Conservation (phyloP, 139 green algal species). For the Micromonas commoda region DNA sequence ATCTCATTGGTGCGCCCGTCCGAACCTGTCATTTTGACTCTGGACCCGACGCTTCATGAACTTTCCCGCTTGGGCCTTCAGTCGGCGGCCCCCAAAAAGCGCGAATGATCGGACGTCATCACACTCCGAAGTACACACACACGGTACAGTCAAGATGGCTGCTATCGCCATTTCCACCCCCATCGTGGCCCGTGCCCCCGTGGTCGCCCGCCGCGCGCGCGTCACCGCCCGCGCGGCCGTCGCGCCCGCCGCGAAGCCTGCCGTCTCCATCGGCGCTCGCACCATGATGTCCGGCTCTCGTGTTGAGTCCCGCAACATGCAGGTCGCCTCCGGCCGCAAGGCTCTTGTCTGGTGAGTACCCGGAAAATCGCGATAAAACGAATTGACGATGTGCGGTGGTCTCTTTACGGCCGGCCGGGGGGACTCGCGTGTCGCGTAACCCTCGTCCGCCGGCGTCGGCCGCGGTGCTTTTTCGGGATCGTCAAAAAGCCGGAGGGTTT, state of each 20-base stretch:
- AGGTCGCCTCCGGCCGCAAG: no score
- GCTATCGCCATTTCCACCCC: not conserved
- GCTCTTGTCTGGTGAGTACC: not conserved
- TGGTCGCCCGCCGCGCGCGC: not conserved
- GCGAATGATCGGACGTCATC: no score
- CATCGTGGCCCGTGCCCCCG: not conserved
- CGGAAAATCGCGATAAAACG: not conserved
- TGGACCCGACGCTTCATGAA: no score
- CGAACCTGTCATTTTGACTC: no score
- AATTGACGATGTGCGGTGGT: no score
- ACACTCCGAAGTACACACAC: not conserved
- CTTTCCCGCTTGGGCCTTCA: no score
- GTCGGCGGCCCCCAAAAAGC: no score
- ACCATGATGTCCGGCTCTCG: not conserved
- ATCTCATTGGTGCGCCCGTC: no score
- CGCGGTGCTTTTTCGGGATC: no score
- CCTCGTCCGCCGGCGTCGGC: no score
- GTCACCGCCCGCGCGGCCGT: not conserved
- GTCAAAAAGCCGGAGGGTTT: not conserved
- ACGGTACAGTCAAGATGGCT: no score
- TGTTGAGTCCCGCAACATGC: not conserved
- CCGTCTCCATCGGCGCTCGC: not conserved
- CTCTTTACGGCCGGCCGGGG: not conserved
- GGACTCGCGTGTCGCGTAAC: not conserved
- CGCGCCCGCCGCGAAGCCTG: no score